Conservation (phyloP, 164 flowering plant genomes). For the Piper betle region DNA sequence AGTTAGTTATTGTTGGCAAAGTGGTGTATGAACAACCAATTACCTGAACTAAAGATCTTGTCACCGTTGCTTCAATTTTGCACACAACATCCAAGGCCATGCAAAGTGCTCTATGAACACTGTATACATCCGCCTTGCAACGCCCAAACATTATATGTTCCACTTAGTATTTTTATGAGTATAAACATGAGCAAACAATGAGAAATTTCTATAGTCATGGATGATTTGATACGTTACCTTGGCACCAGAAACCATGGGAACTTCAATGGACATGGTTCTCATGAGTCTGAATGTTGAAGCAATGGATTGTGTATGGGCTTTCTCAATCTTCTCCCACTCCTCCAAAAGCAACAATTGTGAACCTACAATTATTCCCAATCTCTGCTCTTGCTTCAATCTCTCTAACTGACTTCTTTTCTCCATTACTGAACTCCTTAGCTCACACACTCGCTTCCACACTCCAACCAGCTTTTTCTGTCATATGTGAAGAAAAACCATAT, state of each 20-base stretch:
- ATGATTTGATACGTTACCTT: constrained; percentile 25
- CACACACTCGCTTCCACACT: constrained; percentile 18
- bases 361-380: constrained; percentile 19
- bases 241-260: constrained; percentile 40
- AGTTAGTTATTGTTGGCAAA: not conserved
- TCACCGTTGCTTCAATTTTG: constrained; percentile 21
- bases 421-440: constrained; percentile 20
- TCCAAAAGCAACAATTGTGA: constrained; percentile 32
- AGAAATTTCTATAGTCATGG: not conserved
- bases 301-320: constrained; percentile 42
- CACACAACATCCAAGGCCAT: constrained; percentile 30
- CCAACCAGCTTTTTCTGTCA: constrained; percentile 22
- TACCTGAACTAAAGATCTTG: constrained; percentile 22
- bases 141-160: not conserved
- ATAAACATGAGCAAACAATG: too few species aligned
- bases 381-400: constrained; percentile 28
- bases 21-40: constrained; percentile 5
- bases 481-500: not conserved
- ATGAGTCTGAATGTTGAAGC: constrained; percentile 26
- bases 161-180: not conserved
- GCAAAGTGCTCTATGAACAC: constrained; percentile 24
- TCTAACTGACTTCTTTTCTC: constrained; percentile 32
- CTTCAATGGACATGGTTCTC: constrained; percentile 16
- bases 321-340: constrained; percentile 47
- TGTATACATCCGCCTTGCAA: constrained; percentile 24